phyloP scores from a whole-genome alignment of 2,329 filamentous ascomycete species.

The Dothiorella sarmentorum region DNA sequence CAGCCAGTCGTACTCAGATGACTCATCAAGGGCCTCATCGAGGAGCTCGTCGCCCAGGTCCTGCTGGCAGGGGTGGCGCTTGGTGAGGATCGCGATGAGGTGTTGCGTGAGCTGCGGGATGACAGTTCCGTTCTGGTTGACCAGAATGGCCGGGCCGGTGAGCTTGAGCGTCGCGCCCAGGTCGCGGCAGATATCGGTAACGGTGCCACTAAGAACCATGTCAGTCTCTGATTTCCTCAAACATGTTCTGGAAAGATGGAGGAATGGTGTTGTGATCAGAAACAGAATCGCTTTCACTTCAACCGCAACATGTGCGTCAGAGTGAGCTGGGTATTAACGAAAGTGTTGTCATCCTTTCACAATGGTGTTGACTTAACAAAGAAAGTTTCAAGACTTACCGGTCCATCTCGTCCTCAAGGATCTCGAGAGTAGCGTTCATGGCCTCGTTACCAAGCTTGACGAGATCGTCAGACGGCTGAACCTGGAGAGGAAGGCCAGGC shows the following conservation, averaged over 20 bases:
- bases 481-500: slow-evolving; percentile 78
- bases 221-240: neutral
- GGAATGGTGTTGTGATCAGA: slow-evolving; percentile 49
- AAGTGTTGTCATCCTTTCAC: slow-evolving; percentile 66
- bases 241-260: slow-evolving; percentile 14
- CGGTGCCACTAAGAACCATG: slow-evolving; percentile 61
- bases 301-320: slow-evolving; percentile 81
- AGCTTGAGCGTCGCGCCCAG: slow-evolving; percentile 85
- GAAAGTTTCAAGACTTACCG: slow-evolving; percentile 63
- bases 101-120: slow-evolving; percentile 74
- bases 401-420: slow-evolving; percentile 89
- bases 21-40: slow-evolving; percentile 64
- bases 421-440: slow-evolving; percentile 74
- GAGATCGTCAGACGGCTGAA: slow-evolving; percentile 73
- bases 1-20: slow-evolving; percentile 96
- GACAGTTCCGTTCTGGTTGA: slow-evolving; percentile 60
- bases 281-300: slow-evolving; percentile 78
- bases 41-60: slow-evolving; percentile 77
- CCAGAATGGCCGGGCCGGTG: slow-evolving; percentile 81
- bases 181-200: slow-evolving; percentile 94
- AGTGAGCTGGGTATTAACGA: slow-evolving; percentile 99
- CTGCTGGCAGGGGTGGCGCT: slow-evolving; percentile 88
- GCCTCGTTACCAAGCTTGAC: slow-evolving; percentile 83
- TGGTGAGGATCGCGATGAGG: slow-evolving; percentile 75
- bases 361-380: slow-evolving; percentile 18